Evolutionary conservation across 2,329 filamentous ascomycete species (phyloP).

Genomic region (Botrytis galanthina): DNA sequence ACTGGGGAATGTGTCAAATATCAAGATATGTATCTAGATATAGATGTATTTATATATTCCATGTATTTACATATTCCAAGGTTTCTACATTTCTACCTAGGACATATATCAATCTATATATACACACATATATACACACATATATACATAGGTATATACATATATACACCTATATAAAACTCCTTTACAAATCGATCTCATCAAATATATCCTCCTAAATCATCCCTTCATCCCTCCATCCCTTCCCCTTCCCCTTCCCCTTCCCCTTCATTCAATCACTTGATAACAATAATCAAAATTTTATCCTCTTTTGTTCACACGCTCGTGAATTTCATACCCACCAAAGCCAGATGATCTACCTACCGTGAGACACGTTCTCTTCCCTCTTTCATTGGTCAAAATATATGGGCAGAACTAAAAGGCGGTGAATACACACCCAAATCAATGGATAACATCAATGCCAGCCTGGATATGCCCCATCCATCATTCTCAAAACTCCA

Average conservation of each 20-base stretch:
- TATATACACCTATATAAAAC: neutral
- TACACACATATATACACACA: no score
- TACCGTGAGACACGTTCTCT: conserved; percentile 15
- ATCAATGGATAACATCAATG: conserved; percentile 9
- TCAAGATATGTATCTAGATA: neutral
- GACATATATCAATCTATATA: neutral
- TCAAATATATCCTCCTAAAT: no score
- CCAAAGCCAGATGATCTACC: conserved; percentile 1
- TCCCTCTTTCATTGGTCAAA: conserved; percentile 4
- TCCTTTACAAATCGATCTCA: neutral
- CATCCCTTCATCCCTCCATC: neutral
- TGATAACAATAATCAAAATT: neutral
- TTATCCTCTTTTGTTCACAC: neutral
- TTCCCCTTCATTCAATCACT: neutral
- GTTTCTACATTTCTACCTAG: neutral
- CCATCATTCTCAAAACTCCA: conserved; percentile 10
- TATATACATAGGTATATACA: neutral
- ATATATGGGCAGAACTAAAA: conserved; percentile 4
- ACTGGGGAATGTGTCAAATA: conserved; percentile 8
- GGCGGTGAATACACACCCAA: neutral
- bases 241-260: neutral
- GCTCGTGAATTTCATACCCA: neutral
- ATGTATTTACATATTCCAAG: neutral
- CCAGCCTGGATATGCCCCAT: conserved; percentile 21
- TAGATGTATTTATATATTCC: neutral